Conservation (phyloP, 2,329 filamentous ascomycete genomes). For the Pseudogymnoascus sp. region DNA sequence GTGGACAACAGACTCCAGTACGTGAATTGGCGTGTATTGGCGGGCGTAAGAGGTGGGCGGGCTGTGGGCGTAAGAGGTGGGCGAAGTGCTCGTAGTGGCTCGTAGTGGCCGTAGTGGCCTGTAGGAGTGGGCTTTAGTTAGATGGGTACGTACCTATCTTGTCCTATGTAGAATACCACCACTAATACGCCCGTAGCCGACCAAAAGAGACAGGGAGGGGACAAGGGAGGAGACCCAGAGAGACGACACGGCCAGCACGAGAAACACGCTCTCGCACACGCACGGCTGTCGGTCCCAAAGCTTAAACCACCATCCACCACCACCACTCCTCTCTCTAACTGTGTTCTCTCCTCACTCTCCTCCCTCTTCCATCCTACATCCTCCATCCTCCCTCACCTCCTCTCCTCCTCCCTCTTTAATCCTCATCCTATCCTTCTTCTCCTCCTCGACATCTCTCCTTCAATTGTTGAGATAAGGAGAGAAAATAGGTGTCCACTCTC, state of each 20-base stretch:
- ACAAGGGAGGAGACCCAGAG: background rate
- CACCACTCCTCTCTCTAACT: background rate
- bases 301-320: slow-evolving; percentile 1
- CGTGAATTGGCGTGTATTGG: background rate
- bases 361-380: slow-evolving; percentile 7
- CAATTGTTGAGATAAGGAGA: background rate
- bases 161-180: background rate
- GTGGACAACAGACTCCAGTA: background rate
- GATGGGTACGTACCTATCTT: background rate
- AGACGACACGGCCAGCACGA: background rate
- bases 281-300: slow-evolving; percentile 6
- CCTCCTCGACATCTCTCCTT: slow-evolving; percentile 3
- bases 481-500: background rate
- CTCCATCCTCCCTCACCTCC: slow-evolving; percentile 7
- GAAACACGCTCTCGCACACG: slow-evolving; percentile 1
- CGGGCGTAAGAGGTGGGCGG: background rate
- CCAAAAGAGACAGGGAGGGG: background rate
- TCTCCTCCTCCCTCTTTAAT: slow-evolving; percentile 9
- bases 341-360: background rate
- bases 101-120: too few relatives aligned
- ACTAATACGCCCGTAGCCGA: background rate
- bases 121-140: background rate
- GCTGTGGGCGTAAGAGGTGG: background rate
- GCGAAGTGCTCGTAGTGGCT: too few relatives aligned
- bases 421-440: slow-evolving; percentile 7